phyloP scores from a whole-genome alignment of 169 alveolate species.

The Plasmodium billcollinsi region DNA sequence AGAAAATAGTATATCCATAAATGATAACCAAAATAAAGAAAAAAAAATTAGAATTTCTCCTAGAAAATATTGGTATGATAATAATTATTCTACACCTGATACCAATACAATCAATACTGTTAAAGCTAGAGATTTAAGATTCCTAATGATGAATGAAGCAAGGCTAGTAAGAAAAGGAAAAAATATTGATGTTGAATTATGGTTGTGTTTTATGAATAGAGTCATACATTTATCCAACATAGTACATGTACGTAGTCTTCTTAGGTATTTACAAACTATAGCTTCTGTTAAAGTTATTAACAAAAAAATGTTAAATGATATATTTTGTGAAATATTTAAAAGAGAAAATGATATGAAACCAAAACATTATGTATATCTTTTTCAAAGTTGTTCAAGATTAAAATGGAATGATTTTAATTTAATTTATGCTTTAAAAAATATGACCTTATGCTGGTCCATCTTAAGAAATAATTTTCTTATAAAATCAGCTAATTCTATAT shows the following conservation, averaged over 20 bases:
- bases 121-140: conserved; percentile 58
- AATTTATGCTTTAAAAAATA: conserved; percentile 82
- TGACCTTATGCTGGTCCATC: conserved; percentile 87
- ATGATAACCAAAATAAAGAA: conserved; percentile 15
- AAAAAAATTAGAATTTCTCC: conserved; percentile 55
- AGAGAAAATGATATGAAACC: conserved; percentile 85
- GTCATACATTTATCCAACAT: conserved; percentile 65
- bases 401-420: conserved; percentile 80
- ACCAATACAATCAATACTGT: conserved; percentile 25
- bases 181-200: conserved; percentile 51
- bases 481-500: conserved; percentile 82
- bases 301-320: conserved; percentile 42
- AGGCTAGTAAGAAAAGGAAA: conserved; percentile 67
- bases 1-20: conserved; percentile 15
- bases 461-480: conserved; percentile 84
- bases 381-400: conserved; percentile 82
- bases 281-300: conserved; percentile 78
- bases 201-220: conserved; percentile 77
- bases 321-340: conserved; percentile 76
- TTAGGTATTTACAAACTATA: conserved; percentile 84
- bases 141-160: conserved; percentile 74
- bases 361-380: conserved; percentile 85
- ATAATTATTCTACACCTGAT: conserved; percentile 37
- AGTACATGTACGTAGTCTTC: conserved; percentile 78
- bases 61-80: conserved; percentile 43